Evolutionary conservation across 2,329 filamentous ascomycete genomes (phyloP).

Genomic region (Huntiella omanensis): DNA sequence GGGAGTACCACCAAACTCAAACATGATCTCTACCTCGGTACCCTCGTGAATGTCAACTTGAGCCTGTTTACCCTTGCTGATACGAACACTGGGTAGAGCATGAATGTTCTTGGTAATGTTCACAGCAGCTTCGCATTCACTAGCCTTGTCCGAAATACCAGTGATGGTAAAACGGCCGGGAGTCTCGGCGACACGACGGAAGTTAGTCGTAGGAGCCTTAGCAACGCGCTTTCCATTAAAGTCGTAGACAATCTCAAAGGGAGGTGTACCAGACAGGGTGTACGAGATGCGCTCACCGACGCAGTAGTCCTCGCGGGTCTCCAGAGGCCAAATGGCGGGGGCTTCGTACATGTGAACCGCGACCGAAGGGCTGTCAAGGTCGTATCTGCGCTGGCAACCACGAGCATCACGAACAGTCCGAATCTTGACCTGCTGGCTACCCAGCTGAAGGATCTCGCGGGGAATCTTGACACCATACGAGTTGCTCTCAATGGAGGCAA

Average conservation of each 20-base stretch:
- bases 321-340: constrained; percentile 73
- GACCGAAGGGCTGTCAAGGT: constrained; percentile 53
- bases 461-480: constrained; percentile 69
- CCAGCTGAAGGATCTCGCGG: constrained; percentile 64
- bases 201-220: constrained; percentile 58
- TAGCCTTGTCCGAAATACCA: constrained; percentile 69
- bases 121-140: constrained; percentile 66
- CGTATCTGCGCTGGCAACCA: constrained; percentile 66
- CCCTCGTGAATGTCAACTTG: constrained; percentile 93
- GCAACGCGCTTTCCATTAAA: constrained; percentile 74
- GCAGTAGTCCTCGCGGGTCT: constrained; percentile 74
- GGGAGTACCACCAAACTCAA: constrained; percentile 87
- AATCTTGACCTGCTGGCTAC: constrained; percentile 76
- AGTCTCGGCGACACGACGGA: constrained; percentile 82
- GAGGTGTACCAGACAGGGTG: constrained; percentile 72
- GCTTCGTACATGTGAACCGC: constrained; percentile 87
- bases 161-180: constrained; percentile 80
- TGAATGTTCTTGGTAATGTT: constrained; percentile 72
- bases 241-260: constrained; percentile 82
- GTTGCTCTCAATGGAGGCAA: constrained; percentile 59
- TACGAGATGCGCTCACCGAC: constrained; percentile 90
- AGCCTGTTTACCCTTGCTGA: constrained; percentile 64
- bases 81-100: constrained; percentile 74
- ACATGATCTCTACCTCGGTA: constrained; percentile 78
- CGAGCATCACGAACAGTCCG: constrained; percentile 74